Base-by-base conservation (phyloP, 768 basidiomycete species). In the Flagelloscypha sp. region DNA sequence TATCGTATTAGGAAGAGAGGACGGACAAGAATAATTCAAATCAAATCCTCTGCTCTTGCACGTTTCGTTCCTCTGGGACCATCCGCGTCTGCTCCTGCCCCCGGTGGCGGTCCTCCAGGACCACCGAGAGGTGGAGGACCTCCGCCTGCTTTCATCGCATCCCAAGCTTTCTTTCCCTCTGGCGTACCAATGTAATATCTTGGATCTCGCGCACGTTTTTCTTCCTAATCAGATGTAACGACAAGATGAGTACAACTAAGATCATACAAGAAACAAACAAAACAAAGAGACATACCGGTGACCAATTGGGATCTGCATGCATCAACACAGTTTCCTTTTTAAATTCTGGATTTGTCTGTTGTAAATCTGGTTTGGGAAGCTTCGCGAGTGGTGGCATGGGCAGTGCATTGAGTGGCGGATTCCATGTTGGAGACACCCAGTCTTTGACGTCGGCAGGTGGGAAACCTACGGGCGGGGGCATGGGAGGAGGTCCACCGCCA, bases 31-130 rank as follows among this genome's bases (percentile, higher is more conserved):
- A n/a, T n/a, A n/a, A n/a, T n/a, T n/a, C n/a, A n/a, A n/a, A n/a
- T n/a, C n/a, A 85, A 86, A 56, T 90, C 88, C 57, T 89, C 86
- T 21, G 88, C 88, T 45, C 85, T 68, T 30, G 86, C 83, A 30
- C 88, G 66, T 58, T 90, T 90, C 65, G 79, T 85, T 31, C 86
- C 85, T 45, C 83, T 72, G 33, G 71, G 62, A 49, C 84, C 83
- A 33, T 82, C 79, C 21, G 46, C 49, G 18, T 48, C 37, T 30
- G 50, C 41, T 22, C 48, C 56, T 35, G 55, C 42, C 38, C 56
- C 57, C 43, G 55, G n/a, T n/a, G n/a, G n/a, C n/a, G n/a, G n/a
- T n/a, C n/a, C n/a, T n/a, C n/a, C n/a, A n/a, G n/a, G 53, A 37
- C 54, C 54, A 15, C 47, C 50, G 33, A 46, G 41, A 1, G 47